Base-by-base conservation (phyloP, 1,139 yeast species). In the Nakaseomyces nivariensis region DNA sequence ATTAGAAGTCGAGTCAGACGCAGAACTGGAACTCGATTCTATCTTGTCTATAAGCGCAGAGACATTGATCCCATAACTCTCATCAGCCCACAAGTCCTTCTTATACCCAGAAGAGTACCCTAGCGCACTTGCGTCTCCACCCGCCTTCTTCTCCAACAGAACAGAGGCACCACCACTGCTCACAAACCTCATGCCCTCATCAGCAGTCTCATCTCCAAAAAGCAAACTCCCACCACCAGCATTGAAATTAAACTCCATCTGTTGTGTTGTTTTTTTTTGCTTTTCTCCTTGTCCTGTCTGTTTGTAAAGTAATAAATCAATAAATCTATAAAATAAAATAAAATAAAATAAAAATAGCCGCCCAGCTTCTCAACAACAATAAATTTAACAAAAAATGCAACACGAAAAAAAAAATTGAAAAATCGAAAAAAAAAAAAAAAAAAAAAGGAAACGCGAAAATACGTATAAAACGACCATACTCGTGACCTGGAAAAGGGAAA, bases 21-120 rank as follows among this genome's bases (percentile, higher is more conserved):
- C 32, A 10, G n/a, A 34, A 5, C 9, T 4, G 1, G 38, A 13
- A 13, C 9, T 36, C 9, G 55, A 52, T 37, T 64, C 70, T 27
- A 70, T 59, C 33, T 55, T 59, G 6, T 66, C 68, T 41, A 67
- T 56, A 5, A 72, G 53, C n/a, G 58, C 59, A 50, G 68, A 66
- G 22, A 72, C 62, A 47, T 67, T 62, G 47, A 71, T 62, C 1
- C 74, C 74, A 48, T 70, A 70, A 4, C 61, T 49, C 36, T 60
- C 64, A 42, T 64, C 68, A 33, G 49, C 54, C 67, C 68, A 64
- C n/a, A 38, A 8, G 3, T 10, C 31, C 17, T 25, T 38, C 42
- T 38, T 38, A 24, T 11, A 4, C 2, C 6, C 17, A n/a, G 37
- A 11, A 17, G 38, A 36, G 4, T 38, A 38, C 6, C 42, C 42